Percentiles rank a stretch among this genome's conserved stretches.
Conservation (phyloP, 2,329 filamentous ascomycete genomes). For the Lachnellula subtilissima region DNA sequence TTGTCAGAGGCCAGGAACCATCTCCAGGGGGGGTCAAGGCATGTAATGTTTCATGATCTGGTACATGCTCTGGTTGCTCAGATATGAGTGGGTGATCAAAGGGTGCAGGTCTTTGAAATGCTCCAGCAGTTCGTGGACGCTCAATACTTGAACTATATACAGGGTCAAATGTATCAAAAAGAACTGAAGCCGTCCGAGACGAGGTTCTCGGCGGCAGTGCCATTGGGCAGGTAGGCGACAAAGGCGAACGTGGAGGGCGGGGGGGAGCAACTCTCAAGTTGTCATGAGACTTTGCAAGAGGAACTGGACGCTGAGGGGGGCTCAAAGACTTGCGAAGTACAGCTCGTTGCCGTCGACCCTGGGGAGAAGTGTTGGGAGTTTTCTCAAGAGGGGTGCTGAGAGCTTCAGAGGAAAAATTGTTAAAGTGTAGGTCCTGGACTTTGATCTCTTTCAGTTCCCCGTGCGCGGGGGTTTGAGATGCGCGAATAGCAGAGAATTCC, state of each 20-base stretch:
- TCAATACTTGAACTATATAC: slow-evolving; percentile 35
- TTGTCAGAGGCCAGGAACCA: slow-evolving; percentile 41
- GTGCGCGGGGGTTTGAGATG: slow-evolving; percentile 34
- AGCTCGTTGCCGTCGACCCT: slow-evolving; percentile 13
- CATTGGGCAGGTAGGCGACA: slow-evolving; percentile 37
- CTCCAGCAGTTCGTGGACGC: slow-evolving; percentile 42
- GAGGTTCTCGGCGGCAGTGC: slow-evolving; percentile 50
- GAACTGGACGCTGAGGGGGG: slow-evolving; percentile 15
- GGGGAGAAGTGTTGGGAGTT: slow-evolving; percentile 5
- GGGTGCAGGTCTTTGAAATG: slow-evolving; percentile 43
- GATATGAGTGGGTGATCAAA: slow-evolving; percentile 30
- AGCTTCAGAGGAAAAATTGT: slow-evolving; percentile 45
- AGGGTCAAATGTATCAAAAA: slow-evolving; percentile 41
- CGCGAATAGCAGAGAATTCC: slow-evolving; percentile 40
- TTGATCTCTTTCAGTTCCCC: slow-evolving; percentile 36
- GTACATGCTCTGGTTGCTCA: slow-evolving; percentile 27
- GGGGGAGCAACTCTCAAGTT: slow-evolving; percentile 37
- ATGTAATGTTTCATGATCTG: slow-evolving; percentile 30
- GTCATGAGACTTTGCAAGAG: slow-evolving; percentile 40
- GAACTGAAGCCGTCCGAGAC: slow-evolving; percentile 45
- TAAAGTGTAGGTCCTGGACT: slow-evolving; percentile 41
- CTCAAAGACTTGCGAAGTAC: slow-evolving; percentile 17
- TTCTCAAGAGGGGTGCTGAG: slow-evolving; percentile 26
- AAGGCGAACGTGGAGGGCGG: slow-evolving; percentile 45
- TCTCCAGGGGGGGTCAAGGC: slow-evolving; percentile 41